Conservation (phyloP, 2,329 filamentous ascomycete species). For the Clonostachys rosea region DNA sequence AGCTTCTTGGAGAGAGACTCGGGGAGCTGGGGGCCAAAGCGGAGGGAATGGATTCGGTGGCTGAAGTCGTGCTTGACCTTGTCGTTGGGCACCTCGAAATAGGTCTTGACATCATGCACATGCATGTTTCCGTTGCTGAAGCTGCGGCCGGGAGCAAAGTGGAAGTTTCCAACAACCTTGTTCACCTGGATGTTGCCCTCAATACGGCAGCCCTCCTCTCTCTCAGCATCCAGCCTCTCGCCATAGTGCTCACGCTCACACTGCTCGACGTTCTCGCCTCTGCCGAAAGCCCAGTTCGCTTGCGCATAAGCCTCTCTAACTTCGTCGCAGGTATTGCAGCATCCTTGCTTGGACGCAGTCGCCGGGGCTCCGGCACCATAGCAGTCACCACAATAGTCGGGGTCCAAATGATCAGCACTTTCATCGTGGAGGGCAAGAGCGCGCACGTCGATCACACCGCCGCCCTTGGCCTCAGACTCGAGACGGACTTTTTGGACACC, state of each 20-base stretch:
- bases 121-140: constrained; percentile 98
- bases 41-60: constrained; percentile 81
- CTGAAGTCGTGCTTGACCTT: constrained; percentile 74
- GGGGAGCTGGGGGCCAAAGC: constrained; percentile 89
- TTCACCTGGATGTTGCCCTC: constrained; percentile 92
- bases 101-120: constrained; percentile 95
- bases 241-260: constrained; percentile 92
- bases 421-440: constrained; percentile 64
- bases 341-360: constrained; percentile 73
- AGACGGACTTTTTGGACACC: constrained; percentile 90
- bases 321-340: constrained; percentile 96
- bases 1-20: constrained; percentile 62
- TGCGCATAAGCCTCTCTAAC: constrained; percentile 91
- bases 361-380: constrained; percentile 76
- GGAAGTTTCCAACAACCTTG: constrained; percentile 98
- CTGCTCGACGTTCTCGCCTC: constrained; percentile 89
- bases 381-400: constrained; percentile 88
- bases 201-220: constrained; percentile 89
- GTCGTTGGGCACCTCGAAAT: constrained; percentile 69
- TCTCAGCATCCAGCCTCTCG: constrained; percentile 81
- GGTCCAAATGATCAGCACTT: constrained; percentile 73
- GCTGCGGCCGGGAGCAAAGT: constrained; percentile 90
- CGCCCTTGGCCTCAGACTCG: constrained; percentile 66
- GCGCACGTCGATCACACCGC: constrained; percentile 67
- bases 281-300: constrained; percentile 89